Evolutionary conservation across 176 grass and related monocot species (phyloP).

Genomic region (Tuctoria greenei): DNA sequence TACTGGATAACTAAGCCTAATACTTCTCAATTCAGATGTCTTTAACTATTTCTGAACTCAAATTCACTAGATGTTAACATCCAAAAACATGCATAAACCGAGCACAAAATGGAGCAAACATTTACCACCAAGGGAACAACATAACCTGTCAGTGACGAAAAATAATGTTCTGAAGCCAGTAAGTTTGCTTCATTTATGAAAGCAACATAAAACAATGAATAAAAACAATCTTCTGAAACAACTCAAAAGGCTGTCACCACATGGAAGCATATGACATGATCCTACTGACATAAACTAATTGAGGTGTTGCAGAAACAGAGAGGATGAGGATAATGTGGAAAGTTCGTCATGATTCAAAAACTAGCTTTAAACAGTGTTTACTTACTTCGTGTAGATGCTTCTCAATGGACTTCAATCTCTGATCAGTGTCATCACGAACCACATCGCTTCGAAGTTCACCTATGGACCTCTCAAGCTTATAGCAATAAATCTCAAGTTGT

Average conservation of each 20-base stretch:
- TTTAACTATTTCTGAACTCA: too few species aligned
- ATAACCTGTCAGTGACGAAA: neutral
- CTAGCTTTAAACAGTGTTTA: conserved; percentile 37
- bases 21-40: neutral
- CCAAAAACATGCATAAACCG: conserved; percentile 3
- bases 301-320: conserved; percentile 1
- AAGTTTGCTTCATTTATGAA: neutral
- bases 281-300: neutral
- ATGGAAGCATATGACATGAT: conserved; percentile 20
- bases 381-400: conserved; percentile 89
- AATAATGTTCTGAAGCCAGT: neutral
- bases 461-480: conserved; percentile 71
- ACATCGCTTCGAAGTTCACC: conserved; percentile 63
- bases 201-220: neutral
- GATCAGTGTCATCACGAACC: conserved; percentile 53
- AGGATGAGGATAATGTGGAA: neutral
- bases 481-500: conserved; percentile 71
- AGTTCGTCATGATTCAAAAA: neutral
- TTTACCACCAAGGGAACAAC: conserved; percentile 20
- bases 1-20: neutral
- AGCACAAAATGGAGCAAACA: conserved; percentile 8
- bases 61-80: neutral
- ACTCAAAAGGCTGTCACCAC: neutral
- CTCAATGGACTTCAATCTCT: conserved; percentile 69
- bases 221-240: neutral